Evolutionary conservation across 371 early-diverging fungal species (phyloP).

Genomic region (Actinomortierella ambigua): DNA sequence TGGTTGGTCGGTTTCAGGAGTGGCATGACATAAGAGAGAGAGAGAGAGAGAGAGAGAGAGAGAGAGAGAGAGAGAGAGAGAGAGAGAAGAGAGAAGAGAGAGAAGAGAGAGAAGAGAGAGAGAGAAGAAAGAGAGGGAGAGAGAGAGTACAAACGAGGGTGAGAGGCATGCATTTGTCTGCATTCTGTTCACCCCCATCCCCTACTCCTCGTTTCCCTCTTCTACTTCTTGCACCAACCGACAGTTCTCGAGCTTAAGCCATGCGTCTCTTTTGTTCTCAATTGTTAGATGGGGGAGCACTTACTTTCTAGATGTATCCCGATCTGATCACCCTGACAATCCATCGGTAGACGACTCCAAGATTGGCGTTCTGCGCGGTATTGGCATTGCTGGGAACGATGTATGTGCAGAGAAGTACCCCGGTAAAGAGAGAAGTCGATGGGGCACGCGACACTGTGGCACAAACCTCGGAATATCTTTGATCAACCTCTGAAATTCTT

Average conservation of each 20-base stretch:
- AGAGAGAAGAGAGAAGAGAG: too few species aligned
- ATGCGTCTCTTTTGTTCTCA: neutral
- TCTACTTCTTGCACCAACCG: neutral
- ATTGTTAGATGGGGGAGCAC: slow-evolving; percentile 50
- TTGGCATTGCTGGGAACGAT: slow-evolving; percentile 63
- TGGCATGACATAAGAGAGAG: neutral
- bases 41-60: too few species aligned
- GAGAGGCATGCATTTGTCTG: too few species aligned
- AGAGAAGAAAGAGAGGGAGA: too few species aligned
- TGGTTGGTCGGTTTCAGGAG: neutral
- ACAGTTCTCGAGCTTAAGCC: neutral
- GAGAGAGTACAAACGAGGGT: too few species aligned
- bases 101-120: too few species aligned
- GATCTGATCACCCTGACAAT: slow-evolving; percentile 21
- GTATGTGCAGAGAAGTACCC: slow-evolving; percentile 7
- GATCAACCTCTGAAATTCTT: slow-evolving; percentile 24
- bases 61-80: too few species aligned
- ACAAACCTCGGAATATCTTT: too few species aligned
- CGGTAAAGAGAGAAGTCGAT: too few species aligned
- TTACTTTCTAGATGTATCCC: slow-evolving; percentile 51
- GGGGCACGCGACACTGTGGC: too few species aligned
- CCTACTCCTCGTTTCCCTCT: too few species aligned
- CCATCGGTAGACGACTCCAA: slow-evolving; percentile 15
- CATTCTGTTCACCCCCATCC: too few species aligned
- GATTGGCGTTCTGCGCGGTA: slow-evolving; percentile 55